Evolutionary conservation across 2,329 filamentous ascomycete genomes (phyloP).

Genomic region (Thelonectria olida): DNA sequence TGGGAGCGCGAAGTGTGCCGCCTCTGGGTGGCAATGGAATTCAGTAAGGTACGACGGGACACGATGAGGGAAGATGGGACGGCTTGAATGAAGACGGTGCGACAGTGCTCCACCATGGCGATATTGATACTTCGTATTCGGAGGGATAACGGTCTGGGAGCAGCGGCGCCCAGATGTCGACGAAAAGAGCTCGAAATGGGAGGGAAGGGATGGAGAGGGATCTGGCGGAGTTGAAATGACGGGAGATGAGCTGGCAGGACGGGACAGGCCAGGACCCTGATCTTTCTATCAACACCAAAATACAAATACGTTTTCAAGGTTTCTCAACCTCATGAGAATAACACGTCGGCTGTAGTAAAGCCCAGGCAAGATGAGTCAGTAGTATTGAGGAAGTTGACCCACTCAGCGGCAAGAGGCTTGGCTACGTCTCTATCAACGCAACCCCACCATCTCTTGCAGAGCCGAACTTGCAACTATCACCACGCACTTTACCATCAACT

Average conservation of each 20-base stretch:
- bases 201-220: not conserved
- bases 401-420: too few relatives aligned
- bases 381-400: too few relatives aligned
- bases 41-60: not conserved
- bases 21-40: not conserved
- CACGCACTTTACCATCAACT: too few relatives aligned
- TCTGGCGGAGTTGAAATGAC: not conserved
- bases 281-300: not conserved
- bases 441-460: too few relatives aligned
- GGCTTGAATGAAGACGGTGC: not conserved
- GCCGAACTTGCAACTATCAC: too few relatives aligned
- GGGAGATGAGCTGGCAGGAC: not conserved
- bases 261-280: not conserved
- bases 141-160: not conserved
- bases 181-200: not conserved
- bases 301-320: not conserved
- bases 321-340: not conserved
- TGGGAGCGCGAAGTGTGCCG: not conserved
- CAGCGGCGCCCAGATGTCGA: conserved; percentile 1
- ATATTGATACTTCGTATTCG: not conserved
- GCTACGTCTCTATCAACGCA: too few relatives aligned
- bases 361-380: too few relatives aligned
- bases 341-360: too few relatives aligned
- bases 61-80: not conserved
- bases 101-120: not conserved